Conservation (phyloP, 306 rosid species). For the Cucumis sativus region Cucumber_9930_V3 NC_026661.2:2540001-2540500, state of each 20-base stretch:
- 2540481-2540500: conserved; percentile 79
- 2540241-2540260: conserved; percentile 41
- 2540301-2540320: conserved; percentile 37
- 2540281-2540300: conserved; percentile 46
- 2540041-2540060: too few relatives aligned
- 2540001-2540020: too few relatives aligned
- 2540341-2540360: conserved; percentile 21
- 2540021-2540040: too few relatives aligned
- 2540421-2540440: conserved; percentile 53
- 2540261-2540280: conserved; percentile 53
- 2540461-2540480: conserved; percentile 50
- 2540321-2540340: conserved; percentile 40
- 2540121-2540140: too few relatives aligned
- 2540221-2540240: conserved; percentile 21
- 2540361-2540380: conserved; percentile 36
- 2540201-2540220: background rate
- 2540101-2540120: too few relatives aligned
- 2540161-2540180: too few relatives aligned
- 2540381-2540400: conserved; percentile 40
- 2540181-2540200: too few relatives aligned
- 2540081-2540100: too few relatives aligned
- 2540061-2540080: too few relatives aligned
- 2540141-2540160: too few relatives aligned
- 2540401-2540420: conserved; percentile 41
- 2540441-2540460: conserved; percentile 43